phyloP scores from a whole-genome alignment of 2,329 filamentous ascomycete species.

The Grosmannia serpens region DNA sequence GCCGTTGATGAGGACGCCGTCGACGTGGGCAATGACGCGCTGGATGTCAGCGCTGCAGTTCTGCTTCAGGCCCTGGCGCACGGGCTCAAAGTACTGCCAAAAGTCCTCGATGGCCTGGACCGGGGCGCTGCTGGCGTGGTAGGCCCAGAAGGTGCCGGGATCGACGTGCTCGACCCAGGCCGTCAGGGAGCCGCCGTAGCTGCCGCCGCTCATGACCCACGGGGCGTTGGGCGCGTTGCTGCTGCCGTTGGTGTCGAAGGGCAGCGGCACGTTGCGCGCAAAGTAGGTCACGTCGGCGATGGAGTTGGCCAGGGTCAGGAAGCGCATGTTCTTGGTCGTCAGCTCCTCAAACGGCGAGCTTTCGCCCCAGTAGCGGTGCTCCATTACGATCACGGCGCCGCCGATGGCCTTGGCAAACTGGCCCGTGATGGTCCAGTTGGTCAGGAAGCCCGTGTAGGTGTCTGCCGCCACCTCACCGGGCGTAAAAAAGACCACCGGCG shows the following conservation, averaged over 20 bases:
- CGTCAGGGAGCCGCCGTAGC: conserved; percentile 42
- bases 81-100: conserved; percentile 44
- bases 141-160: conserved; percentile 48
- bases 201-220: conserved; percentile 44
- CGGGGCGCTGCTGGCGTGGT: conserved; percentile 43
- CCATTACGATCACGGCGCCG: conserved; percentile 27
- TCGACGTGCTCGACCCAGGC: conserved; percentile 38
- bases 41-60: conserved; percentile 44
- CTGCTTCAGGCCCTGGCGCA: conserved; percentile 39
- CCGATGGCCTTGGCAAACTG: conserved; percentile 27
- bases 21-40: conserved; percentile 39
- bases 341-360: conserved; percentile 25
- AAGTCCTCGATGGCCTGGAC: conserved; percentile 40
- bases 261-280: conserved; percentile 31
- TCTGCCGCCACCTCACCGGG: conserved; percentile 26
- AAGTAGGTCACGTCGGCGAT: conserved; percentile 29
- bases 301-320: conserved; percentile 29
- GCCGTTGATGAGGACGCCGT: conserved; percentile 29
- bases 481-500: conserved; percentile 28
- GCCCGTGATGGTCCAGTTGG: conserved; percentile 28
- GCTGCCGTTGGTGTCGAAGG: conserved; percentile 35
- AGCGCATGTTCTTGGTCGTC: conserved; percentile 25
- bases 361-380: conserved; percentile 32
- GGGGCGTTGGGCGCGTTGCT: conserved; percentile 37
- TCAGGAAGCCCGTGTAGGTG: conserved; percentile 33